Base-by-base conservation (phyloP, 192 early-diverging fungal species). In the Piromyces finnis region DNA sequence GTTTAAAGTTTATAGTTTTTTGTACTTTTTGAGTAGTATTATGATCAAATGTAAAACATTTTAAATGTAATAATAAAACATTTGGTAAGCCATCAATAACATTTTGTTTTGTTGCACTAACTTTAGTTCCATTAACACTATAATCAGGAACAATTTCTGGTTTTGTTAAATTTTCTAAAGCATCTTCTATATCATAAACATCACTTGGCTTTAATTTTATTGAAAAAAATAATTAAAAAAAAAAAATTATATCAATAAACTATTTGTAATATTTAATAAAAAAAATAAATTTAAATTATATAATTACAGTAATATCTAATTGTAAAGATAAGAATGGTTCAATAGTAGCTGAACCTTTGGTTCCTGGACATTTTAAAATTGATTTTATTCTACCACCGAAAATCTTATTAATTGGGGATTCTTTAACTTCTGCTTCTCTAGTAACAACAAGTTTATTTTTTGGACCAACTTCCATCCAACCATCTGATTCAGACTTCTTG, bases 1-100 rank as follows among this genome's bases (percentile, higher is more conserved):
- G 41, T 6, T 51, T 51, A 51, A 51, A 51, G 18, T 86, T 84
- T 39, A 99, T 91, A 79, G 91, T 91, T 84, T 98, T 98, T 77
- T 88, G 88, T 28, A 97, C 81, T 87, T 99, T 99, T 82, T 92
- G 91, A 12, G 92, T 91, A 36, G 88, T 83, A 79, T 89, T 87
- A 80, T 89, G 88, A 84, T 95, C 85, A 77, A 86, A 98, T 28
- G 93, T 90, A 85, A 98, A 98, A 17, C 96, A 92, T 84, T 98
- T 99, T 68, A 99, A 84, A 80, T 98, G 95, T 26, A 99, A 88
- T 29, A 98, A 92, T 28, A 99, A 87, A 11, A 99, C 91, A 4
- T 95, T 93, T 12, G 98, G 98, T 29, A 95, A 86, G 2, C 80
- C 84, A 77, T 98, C 96, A 22, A 99, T 84, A 77, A 90, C 88